Percentiles rank a stretch among this genome's conserved stretches.
phyloP scores from a whole-genome alignment of 495 filamentous ascomycete species.

The Aspergillus olivimuriae region DNA sequence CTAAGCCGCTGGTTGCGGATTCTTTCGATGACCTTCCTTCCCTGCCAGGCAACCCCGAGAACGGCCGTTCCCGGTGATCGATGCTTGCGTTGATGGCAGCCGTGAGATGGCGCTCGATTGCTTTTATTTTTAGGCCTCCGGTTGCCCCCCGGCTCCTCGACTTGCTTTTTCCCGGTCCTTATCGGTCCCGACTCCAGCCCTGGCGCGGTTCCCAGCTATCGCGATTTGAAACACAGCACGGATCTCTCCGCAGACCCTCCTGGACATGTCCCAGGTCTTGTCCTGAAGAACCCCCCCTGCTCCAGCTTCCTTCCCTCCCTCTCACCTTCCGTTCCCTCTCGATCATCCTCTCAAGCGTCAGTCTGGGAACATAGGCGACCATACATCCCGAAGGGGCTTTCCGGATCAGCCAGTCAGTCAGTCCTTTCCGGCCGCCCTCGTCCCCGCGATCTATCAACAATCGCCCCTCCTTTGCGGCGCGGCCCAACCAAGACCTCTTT shows the following conservation, averaged over 20 bases:
- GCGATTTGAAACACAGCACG: constrained; percentile 36
- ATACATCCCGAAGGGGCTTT: no score
- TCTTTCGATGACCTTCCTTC: no score
- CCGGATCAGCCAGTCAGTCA: no score
- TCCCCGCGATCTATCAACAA: constrained; percentile 15
- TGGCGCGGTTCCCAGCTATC: not conserved
- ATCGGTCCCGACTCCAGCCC: constrained; percentile 7
- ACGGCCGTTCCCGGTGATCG: no score
- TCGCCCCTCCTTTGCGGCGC: constrained; percentile 7
- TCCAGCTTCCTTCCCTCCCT: no score
- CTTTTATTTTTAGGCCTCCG: not conserved
- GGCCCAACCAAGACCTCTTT: not conserved
- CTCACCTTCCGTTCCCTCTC: no score
- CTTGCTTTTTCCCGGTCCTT: constrained; percentile 4
- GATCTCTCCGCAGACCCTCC: constrained; percentile 23
- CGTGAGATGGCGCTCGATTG: not conserved
- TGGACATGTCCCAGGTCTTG: not conserved
- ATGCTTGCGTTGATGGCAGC: constrained; percentile 1
- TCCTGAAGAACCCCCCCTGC: not conserved
- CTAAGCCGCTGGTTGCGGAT: no score
- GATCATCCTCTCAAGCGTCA: no score
- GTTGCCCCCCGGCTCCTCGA: constrained; percentile 4
- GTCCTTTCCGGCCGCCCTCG: constrained; percentile 18
- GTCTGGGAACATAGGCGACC: no score
- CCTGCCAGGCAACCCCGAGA: no score